A percentile compares a stretch with the other conserved stretches of the same genome.
Conservation (phyloP, 768 basidiomycete genomes). For the Tricholoma bakamatsutake region DNA sequence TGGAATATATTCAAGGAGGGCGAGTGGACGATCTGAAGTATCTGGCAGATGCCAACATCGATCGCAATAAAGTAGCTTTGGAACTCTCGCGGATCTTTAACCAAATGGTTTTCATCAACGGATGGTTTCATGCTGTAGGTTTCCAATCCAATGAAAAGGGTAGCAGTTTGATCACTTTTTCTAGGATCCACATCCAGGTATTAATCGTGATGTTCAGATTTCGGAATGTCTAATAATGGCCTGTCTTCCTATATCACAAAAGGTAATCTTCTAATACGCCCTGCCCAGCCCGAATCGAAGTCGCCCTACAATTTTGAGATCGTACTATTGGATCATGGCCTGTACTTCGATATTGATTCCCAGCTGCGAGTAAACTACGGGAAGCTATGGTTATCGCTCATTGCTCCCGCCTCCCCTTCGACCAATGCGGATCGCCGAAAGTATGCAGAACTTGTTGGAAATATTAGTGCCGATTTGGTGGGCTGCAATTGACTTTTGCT, state of each 20-base stretch:
- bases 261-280: constrained; percentile 91
- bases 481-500: constrained; percentile 18
- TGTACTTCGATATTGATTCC: constrained; percentile 87
- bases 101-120: constrained; percentile 94
- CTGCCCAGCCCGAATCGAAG: constrained; percentile 50
- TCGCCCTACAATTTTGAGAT: constrained; percentile 96
- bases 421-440: constrained; percentile 67
- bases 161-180: constrained; percentile 4
- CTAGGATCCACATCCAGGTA: constrained; percentile 86
- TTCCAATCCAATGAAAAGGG: not conserved
- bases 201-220: not conserved
- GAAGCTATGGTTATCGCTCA: constrained; percentile 88
- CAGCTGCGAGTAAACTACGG: constrained; percentile 78
- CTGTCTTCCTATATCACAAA: not conserved
- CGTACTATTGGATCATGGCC: constrained; percentile 88
- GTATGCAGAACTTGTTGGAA: constrained; percentile 88
- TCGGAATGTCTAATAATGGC: not conserved
- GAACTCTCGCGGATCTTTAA: constrained; percentile 89
- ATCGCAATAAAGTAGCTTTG: constrained; percentile 89
- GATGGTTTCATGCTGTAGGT: constrained; percentile 81
- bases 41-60: constrained; percentile 75
- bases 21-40: constrained; percentile 86
- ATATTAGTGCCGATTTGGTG: constrained; percentile 83
- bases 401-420: constrained; percentile 61
- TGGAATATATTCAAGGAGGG: constrained; percentile 92